Evolutionary conservation across 371 early-diverging fungal genomes (phyloP), one percentile per base, ranked within the genome.

Genomic region (Rhizopus sp.): DNA sequence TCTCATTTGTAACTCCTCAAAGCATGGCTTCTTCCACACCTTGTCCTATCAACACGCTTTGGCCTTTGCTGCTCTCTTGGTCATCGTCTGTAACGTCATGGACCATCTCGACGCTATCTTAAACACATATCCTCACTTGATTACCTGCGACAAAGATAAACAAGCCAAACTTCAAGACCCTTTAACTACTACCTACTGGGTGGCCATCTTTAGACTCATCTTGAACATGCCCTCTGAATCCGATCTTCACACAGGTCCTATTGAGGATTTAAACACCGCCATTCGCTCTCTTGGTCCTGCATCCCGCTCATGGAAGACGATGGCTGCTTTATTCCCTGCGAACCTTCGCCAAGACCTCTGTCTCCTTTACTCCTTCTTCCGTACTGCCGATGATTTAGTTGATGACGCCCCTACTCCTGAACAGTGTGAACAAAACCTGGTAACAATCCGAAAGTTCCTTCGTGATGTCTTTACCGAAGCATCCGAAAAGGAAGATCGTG

Each of bases 381-480:
- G 85, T 29, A 61, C 75, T 33, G 72, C 75, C 7, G 85, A 85
- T 57, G 85, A 85, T 53, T 62, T 85, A n/a, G 70, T 76, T 3
- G 85, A 85, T 59, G 72, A 66, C 38, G 64, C 66, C 0, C 60
- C 65, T 41, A 64, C 67, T 4, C 59, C 52, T n/a, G 53, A 57
- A 17, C 50, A 62, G 50, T 44, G 67, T 7, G 51, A 60, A 32
- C 17, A 60, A 12, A 66, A 70, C 32, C 44, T 76, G 41, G 57
- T 62, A 2, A 61, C 68, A 10, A 67, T 75, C 33, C 60, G 70
- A 4, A 35, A 35, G 0, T 69, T 73, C 34, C 31, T 78, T n/a
- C 56, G 57, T 8, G 61, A 61, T 35, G 54, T 62, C 7, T 68
- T 62, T 48, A 53, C 50, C 16, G 39, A 57, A 37, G n/a, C 38